Evolutionary conservation across 2,329 filamentous ascomycete species (phyloP).

Genomic region (Xylariales sp.): DNA sequence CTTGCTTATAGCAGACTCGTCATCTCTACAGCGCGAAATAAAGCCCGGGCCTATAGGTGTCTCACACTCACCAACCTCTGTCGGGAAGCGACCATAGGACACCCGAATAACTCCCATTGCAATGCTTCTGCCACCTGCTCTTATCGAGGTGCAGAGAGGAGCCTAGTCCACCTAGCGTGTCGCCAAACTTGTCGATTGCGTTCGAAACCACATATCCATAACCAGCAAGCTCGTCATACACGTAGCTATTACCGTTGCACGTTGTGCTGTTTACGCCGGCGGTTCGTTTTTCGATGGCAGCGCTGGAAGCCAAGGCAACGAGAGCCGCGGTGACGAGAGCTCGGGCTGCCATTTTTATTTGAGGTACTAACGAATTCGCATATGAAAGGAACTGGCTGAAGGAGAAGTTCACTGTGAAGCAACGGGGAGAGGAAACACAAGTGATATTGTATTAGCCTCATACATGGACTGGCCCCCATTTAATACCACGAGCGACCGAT

Average conservation of each 20-base stretch:
- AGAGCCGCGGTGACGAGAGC: constrained; percentile 27
- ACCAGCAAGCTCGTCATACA: constrained; percentile 75
- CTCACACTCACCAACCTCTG: constrained; percentile 67
- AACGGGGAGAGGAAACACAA: not conserved
- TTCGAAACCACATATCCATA: constrained; percentile 71
- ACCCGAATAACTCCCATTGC: constrained; percentile 67
- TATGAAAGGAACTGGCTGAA: not conserved
- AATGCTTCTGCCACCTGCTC: constrained; percentile 66
- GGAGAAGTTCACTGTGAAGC: not conserved
- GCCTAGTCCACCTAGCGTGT: constrained; percentile 75
- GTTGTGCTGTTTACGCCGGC: constrained; percentile 46
- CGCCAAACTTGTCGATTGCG: constrained; percentile 73
- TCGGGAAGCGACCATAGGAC: constrained; percentile 73
- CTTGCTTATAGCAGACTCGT: not conserved
- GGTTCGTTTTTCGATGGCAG: constrained; percentile 21
- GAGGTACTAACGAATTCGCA: not conserved
- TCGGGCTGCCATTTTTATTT: constrained; percentile 16
- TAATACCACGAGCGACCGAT: not conserved
- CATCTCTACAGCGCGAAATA: not conserved
- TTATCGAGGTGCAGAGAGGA: constrained; percentile 69
- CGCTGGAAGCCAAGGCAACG: constrained; percentile 26
- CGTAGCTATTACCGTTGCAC: constrained; percentile 71
- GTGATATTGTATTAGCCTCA: not conserved
- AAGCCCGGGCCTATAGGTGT: not conserved
- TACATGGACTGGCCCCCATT: not conserved